These are phyloP conservation scores for Erythrophleum ivorense DNA, from an alignment of 331 rosid species.

Conservation along the genomic window DNA sequence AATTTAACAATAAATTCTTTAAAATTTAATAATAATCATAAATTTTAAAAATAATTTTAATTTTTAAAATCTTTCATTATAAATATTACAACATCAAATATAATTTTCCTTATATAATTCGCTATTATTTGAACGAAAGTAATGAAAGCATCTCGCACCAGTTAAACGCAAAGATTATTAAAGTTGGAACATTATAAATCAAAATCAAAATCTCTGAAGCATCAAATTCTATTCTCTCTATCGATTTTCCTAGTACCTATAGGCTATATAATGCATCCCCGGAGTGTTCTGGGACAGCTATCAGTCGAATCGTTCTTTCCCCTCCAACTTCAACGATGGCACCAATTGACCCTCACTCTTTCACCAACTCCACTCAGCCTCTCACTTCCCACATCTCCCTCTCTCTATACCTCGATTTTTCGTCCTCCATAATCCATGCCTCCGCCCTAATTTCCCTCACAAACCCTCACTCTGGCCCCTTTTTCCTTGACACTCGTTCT, in stretches of 20 bases:
- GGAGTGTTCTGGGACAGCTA: neutral
- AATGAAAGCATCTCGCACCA: too few relatives aligned
- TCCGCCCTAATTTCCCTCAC: constrained; percentile 64
- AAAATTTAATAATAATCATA: too few relatives aligned
- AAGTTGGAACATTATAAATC: too few relatives aligned
- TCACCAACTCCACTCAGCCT: constrained; percentile 71
- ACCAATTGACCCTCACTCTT: constrained; percentile 80
- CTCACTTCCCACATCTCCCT: constrained; percentile 61
- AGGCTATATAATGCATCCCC: neutral
- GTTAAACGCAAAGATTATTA: too few relatives aligned
- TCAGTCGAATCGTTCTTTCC: neutral
- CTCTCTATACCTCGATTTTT: constrained; percentile 71
- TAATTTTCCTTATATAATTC: too few relatives aligned
- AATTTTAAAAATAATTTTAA: too few relatives aligned
- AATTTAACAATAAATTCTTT: too few relatives aligned
- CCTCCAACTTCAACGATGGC: too few relatives aligned
- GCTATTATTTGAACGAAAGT: too few relatives aligned
- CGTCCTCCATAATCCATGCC: constrained; percentile 63
- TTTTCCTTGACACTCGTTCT: constrained; percentile 82
- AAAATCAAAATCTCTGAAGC: too few relatives aligned
- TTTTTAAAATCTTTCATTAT: too few relatives aligned
- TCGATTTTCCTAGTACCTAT: neutral
- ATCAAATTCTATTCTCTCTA: neutral
- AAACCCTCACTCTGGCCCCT: constrained; percentile 56
- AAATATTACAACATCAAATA: too few relatives aligned